These are phyloP conservation scores for Tolypocladium endophyticum DNA, from an alignment of 2,329 filamentous ascomycete species.

Conservation along the genomic window DNA sequence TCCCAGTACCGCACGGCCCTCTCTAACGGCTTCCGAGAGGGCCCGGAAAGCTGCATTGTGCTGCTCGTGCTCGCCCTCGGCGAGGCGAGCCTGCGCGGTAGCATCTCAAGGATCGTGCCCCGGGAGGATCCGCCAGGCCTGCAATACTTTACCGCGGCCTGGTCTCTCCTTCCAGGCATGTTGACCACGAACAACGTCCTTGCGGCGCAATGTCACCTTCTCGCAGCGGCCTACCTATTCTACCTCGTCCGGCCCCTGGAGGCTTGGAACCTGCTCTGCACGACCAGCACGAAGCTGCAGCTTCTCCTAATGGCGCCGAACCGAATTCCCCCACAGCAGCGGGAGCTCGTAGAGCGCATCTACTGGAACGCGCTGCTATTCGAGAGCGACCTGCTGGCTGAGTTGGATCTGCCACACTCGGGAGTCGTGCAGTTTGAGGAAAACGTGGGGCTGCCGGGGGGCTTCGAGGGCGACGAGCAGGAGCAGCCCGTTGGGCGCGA, in stretches of 20 bases:
- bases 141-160: slow-evolving; percentile 71
- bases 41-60: slow-evolving; percentile 74
- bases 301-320: slow-evolving; percentile 65
- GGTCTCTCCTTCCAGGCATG: slow-evolving; percentile 64
- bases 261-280: slow-evolving; percentile 72
- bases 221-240: slow-evolving; percentile 73
- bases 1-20: slow-evolving; percentile 66
- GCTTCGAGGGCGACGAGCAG: slow-evolving; percentile 62
- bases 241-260: slow-evolving; percentile 74
- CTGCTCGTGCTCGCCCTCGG: slow-evolving; percentile 68
- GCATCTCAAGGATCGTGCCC: slow-evolving; percentile 60
- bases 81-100: slow-evolving; percentile 63
- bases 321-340: slow-evolving; percentile 57
- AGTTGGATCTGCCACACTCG: slow-evolving; percentile 72
- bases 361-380: slow-evolving; percentile 80
- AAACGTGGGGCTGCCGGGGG: slow-evolving; percentile 64
- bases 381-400: slow-evolving; percentile 69
- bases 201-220: slow-evolving; percentile 68
- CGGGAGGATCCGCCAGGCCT: slow-evolving; percentile 65
- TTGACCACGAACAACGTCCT: slow-evolving; percentile 73
- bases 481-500: slow-evolving; percentile 55
- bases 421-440: slow-evolving; percentile 77
- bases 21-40: slow-evolving; percentile 65
- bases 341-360: slow-evolving; percentile 64
- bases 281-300: slow-evolving; percentile 72